A percentile compares a stretch with the other conserved stretches of the same genome.
Conservation (phyloP, 805 yeast genomes). For the Jamesozyma piceae region DNA sequence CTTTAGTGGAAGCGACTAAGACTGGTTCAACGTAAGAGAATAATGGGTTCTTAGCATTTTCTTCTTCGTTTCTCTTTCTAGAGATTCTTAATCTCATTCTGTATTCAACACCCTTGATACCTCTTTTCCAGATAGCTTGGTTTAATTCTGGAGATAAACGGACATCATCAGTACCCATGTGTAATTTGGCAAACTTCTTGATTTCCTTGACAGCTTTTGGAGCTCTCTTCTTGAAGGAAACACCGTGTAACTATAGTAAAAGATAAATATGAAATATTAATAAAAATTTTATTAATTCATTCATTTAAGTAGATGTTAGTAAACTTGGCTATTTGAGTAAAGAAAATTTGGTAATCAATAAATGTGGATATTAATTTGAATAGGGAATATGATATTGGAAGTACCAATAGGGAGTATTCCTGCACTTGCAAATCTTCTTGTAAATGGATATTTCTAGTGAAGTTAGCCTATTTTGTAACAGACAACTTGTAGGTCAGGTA, state of each 20-base stretch:
- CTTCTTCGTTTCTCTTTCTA: constrained; percentile 99
- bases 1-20: constrained; percentile 88
- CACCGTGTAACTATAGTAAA: constrained; percentile 76
- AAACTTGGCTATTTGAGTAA: no score
- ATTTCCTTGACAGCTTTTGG: constrained; percentile 99
- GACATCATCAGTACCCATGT: constrained; percentile 98
- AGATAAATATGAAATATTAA: background rate
- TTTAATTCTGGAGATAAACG: constrained; percentile 98
- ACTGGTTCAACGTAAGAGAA: constrained; percentile 98
- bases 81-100: constrained; percentile 98
- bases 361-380: no score
- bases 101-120: constrained; percentile 97
- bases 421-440: no score
- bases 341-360: background rate
- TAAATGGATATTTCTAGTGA: no score
- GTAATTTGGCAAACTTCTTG: constrained; percentile 95
- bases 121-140: constrained; percentile 98
- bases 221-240: constrained; percentile 98
- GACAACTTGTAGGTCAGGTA: no score
- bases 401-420: no score
- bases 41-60: constrained; percentile 95
- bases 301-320: background rate
- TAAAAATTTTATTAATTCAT: background rate
- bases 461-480: no score
- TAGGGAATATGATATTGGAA: no score